Base-by-base conservation (phyloP, 345 rosid genomes). In the Murraya paniculata region DNA sequence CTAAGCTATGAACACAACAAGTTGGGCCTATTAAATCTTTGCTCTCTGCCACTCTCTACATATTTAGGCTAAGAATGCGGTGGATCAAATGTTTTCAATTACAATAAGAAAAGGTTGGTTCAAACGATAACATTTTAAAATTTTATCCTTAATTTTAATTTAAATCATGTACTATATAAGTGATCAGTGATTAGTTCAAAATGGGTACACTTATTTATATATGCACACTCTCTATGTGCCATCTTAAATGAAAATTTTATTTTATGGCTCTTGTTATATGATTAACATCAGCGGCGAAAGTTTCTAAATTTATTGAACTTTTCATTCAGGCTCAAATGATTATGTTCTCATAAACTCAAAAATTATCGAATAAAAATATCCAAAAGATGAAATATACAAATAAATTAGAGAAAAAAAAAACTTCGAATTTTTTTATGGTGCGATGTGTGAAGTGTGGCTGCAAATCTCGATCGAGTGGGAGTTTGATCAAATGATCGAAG, bases 71-170 rank as follows among this genome's bases (percentile, higher is more conserved):
- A 5, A 11, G 68, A 28, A 45, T 25, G 2, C 1, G 11, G 36
- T 74, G 77, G 41, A 45, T 16, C 24, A 45, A 8, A 53, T 9
- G 45, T 61, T 13, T 22, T 7, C 59, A 48, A 74, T 18, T 22
- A 13, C 59, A 48, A 74, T 18, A 3, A 45, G 45, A 27, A 62
- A 45, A 60, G 30, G 77, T 74, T 70, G 70, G 70, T 30, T 74
- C 38, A 64, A 33, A 64, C 21, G 36, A 8, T 64, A 33, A 19
- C 14, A 39, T 24, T 11, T 10, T 14, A 41, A 10, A 41, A 41
- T 2, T 41, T 41, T 35, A 33, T 33, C 38, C 1, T 35, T 6
- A 33, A 35, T 35, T 35, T 35, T 7, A 35, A 31, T 31, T 31
- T 31, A 31, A 31, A 31, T 31, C 2, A 31, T n/a, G n/a, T n/a